Conservation (phyloP, 2,329 filamentous ascomycete genomes). For the Scleromitrula shiraiana region DNA sequence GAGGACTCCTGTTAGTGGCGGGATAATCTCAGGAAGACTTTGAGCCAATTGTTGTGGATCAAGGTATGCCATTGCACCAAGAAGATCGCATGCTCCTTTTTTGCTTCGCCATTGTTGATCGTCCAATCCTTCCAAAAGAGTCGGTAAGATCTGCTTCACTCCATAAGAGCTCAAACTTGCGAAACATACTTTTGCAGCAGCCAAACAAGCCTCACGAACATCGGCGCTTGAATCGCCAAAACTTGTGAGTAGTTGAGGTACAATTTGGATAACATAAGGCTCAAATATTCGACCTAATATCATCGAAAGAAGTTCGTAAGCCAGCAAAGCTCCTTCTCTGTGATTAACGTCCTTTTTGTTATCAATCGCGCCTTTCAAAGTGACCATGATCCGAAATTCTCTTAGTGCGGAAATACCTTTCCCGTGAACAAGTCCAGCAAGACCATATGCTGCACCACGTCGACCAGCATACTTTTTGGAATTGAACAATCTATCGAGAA, state of each 20-base stretch:
- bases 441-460: conserved; percentile 87
- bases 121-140: conserved; percentile 82
- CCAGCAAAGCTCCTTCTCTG: conserved; percentile 79
- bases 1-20: conserved; percentile 83
- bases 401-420: conserved; percentile 73
- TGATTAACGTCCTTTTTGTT: conserved; percentile 91
- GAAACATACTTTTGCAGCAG: conserved; percentile 91
- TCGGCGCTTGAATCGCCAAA: conserved; percentile 86
- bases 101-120: conserved; percentile 98
- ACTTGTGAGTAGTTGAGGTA: conserved; percentile 78
- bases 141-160: conserved; percentile 90
- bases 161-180: conserved; percentile 88
- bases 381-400: conserved; percentile 79
- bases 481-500: conserved; percentile 74
- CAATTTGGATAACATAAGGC: conserved; percentile 91
- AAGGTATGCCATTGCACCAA: conserved; percentile 97
- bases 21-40: conserved; percentile 93
- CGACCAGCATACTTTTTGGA: conserved; percentile 89
- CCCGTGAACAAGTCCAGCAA: conserved; percentile 85
- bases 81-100: conserved; percentile 91
- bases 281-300: conserved; percentile 87
- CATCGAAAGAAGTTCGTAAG: conserved; percentile 82
- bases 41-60: conserved; percentile 90
- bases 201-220: conserved; percentile 86
- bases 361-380: conserved; percentile 73